Evolutionary conservation across 2,329 filamentous ascomycete species (phyloP), one percentile per base, ranked within the genome.

Genomic region (Fusarium praegraminearum): DNA sequence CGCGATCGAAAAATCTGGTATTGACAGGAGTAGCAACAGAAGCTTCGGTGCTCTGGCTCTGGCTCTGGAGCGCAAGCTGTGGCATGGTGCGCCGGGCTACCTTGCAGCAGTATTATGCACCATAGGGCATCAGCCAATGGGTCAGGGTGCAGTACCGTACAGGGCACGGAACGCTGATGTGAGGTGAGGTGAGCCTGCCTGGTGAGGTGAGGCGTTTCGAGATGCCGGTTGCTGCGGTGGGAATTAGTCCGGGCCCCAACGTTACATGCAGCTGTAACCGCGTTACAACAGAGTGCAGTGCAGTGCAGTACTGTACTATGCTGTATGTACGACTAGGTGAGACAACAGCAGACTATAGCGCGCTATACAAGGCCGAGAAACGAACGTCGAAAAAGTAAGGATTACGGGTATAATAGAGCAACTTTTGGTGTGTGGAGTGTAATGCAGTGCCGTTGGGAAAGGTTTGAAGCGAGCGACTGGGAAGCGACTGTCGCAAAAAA

Each of bases 21-120:
- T 61, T 49, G 40, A 67, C 64, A 56, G 69, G 66, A 46, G 69
- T 57, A 40, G 70, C 65, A 65, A 61, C 60, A 62, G 70, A 67
- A 77, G 77, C 80, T 75, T 83, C 78, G 75, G 80, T 79, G 77
- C 78, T 79, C 78, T 51, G 49, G 49, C 44, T 46, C 43, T 46
- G 44, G n/a, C 24, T 52, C 35, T 81, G 82, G 79, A 80, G 80
- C 78, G 81, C 80, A 81, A 82, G 82, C 80, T 86, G 84, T 80
- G 84, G 84, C 84, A 86, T 85, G 81, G 80, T 83, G 78, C 78
- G 77, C 81, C 65, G 43, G 62, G 55, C 62, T 61, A 59, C 62
- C 62, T 65, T 79, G 81, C 81, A 65, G 81, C 81, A 65, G 63
- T 64, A 47, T 74, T 70, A 74, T 73, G 70, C 72, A 72, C 62